These are phyloP conservation scores for Fraxinus cuspidata DNA, from an alignment of 257 asterid genomes.

Conservation along the genomic window DNA sequence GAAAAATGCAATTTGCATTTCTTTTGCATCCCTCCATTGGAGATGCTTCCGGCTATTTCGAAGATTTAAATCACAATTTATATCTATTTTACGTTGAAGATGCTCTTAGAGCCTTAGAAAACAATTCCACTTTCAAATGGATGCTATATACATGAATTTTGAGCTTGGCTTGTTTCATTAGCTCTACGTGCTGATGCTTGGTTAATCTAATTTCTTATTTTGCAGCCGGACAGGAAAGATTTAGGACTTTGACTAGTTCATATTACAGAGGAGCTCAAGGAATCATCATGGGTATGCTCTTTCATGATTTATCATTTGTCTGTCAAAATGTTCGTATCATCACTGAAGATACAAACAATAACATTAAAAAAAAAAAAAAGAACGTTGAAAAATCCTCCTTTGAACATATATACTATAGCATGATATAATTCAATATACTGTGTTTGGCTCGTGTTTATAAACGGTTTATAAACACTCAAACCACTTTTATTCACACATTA, in stretches of 20 bases:
- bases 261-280: conserved; percentile 77
- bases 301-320: not conserved
- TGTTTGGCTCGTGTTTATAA: not conserved
- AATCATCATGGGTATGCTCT: conserved; percentile 59
- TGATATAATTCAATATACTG: not conserved
- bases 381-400: not conserved
- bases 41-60: too few relatives aligned
- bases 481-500: too few relatives aligned
- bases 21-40: too few relatives aligned
- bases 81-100: too few relatives aligned
- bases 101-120: not conserved
- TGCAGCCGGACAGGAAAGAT: conserved; percentile 77
- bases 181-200: not conserved
- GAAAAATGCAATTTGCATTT: too few relatives aligned
- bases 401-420: not conserved
- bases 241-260: conserved; percentile 70
- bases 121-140: not conserved
- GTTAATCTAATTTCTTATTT: conserved; percentile 17
- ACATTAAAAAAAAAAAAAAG: too few relatives aligned
- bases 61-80: too few relatives aligned
- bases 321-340: not conserved
- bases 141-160: not conserved
- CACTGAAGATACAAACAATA: not conserved
- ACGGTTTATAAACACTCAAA: too few relatives aligned
- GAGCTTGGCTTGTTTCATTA: not conserved